Base-by-base conservation (phyloP, 2,329 filamentous ascomycete species). In the Fusarium xylarioides region DNA sequence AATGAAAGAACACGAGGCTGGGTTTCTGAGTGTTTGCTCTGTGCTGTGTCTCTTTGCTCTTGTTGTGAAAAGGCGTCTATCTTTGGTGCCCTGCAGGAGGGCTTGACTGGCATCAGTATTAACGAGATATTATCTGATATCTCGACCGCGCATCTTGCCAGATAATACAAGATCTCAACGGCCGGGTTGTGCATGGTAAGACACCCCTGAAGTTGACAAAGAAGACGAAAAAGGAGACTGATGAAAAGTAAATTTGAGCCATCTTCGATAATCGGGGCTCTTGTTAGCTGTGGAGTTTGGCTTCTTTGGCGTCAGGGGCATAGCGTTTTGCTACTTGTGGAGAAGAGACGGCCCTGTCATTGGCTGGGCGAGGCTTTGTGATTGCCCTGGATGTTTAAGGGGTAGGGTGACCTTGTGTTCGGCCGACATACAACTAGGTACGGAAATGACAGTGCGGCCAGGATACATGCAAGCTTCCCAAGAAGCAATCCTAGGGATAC, bases 271-370 rank as follows among this genome's bases (percentile, higher is more conserved):
- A 42, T 71, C 43, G 62, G 64, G 62, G 54, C 55, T 63, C 50
- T 62, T 44, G 44, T 52, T 68, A 59, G 57, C 35, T 62, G 65
- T 70, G 60, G 74, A 71, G 62, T 71, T 54, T 68, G 53, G 52
- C 52, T 55, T 63, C 42, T 68, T 43, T 60, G 74, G 71, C 59
- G 63, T 74, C 63, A 76, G 74, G 74, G 73, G 74, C 66, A 70
- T 67, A 47, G 32, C 46, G 56, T 68, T 21, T 60, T 60, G 71
- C 72, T 34, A 49, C 63, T 35, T 71, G 59, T 67, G 62, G 70
- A 75, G 74, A 68, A 49, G 44, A 55, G 57, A 35, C 49, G 49
- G 35, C 71, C 42, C 49, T 54, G 62, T 57, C 26, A 42, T 58
- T 58, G 71, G 40, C 65, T 42, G 61, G 21, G 50, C 43, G 46